A percentile compares a stretch with the other conserved stretches of the same genome.
Conservation (phyloP, 2,329 filamentous ascomycete species). For the Periglandula ipomoeae region DNA sequence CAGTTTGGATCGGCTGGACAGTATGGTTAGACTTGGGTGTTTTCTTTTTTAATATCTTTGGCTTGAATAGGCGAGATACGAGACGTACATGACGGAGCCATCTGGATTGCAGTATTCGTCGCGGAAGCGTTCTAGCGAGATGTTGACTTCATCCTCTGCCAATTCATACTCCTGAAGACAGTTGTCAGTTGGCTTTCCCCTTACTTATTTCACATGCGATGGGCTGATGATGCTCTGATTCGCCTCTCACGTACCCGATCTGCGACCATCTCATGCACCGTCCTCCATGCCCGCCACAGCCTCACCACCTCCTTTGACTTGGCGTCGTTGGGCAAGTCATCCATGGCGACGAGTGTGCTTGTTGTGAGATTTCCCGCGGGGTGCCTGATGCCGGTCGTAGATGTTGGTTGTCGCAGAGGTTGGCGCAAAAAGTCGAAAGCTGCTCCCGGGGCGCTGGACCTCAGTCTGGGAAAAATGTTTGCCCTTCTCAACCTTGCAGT, state of each 20-base stretch:
- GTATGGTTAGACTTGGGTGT: no score
- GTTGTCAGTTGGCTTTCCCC: neutral
- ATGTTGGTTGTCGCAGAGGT: slow-evolving; percentile 1
- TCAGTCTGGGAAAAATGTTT: neutral
- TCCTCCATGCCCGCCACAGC: slow-evolving; percentile 91
- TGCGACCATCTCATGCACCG: slow-evolving; percentile 87
- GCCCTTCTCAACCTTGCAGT: neutral
- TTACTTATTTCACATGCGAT: neutral
- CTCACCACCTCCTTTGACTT: slow-evolving; percentile 49
- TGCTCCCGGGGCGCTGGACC: neutral
- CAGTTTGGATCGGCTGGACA: slow-evolving; percentile 72
- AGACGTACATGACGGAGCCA: slow-evolving; percentile 64
- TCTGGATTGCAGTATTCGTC: slow-evolving; percentile 60
- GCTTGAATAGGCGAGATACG: no score
- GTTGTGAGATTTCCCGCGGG: neutral
- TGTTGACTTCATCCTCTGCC: slow-evolving; percentile 77
- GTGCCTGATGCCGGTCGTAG: slow-evolving; percentile 3
- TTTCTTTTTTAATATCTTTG: neutral
- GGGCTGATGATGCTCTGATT: neutral
- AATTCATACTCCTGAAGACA: slow-evolving; percentile 76
- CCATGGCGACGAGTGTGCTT: slow-evolving; percentile 21
- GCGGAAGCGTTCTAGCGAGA: slow-evolving; percentile 76
- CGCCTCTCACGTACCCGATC: slow-evolving; percentile 59
- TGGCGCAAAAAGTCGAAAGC: neutral
- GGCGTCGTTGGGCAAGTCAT: slow-evolving; percentile 37